A percentile compares a stretch with the other conserved stretches of the same genome.
Conservation (phyloP, 768 basidiomycete genomes). For the Serendipita sp. region DNA sequence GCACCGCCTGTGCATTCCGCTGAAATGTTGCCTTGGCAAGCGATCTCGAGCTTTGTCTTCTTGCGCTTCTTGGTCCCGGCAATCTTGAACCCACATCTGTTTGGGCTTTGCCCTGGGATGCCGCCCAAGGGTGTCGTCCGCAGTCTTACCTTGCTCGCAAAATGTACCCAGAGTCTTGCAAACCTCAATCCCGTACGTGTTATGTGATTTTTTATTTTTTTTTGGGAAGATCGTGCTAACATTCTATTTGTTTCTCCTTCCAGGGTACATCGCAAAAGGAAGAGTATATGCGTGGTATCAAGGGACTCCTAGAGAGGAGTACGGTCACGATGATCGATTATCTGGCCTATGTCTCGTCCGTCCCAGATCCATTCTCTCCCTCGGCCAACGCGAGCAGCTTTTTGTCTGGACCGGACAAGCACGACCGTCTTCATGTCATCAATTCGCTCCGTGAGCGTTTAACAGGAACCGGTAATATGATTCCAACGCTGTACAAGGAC, state of each 20-base stretch:
- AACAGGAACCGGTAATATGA: conserved; percentile 17
- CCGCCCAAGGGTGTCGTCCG: conserved; percentile 53
- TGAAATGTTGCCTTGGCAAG: conserved; percentile 45
- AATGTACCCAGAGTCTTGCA: conserved; percentile 77
- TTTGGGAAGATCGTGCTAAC: background rate
- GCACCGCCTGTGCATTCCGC: background rate
- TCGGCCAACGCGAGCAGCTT: conserved; percentile 38
- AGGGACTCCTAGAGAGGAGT: conserved; percentile 52
- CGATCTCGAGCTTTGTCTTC: conserved; percentile 80
- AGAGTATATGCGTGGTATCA: conserved; percentile 64
- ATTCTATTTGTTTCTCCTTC: background rate
- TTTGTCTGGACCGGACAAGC: conserved; percentile 8
- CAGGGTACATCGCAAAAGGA: conserved; percentile 39
- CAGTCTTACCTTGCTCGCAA: conserved; percentile 70
- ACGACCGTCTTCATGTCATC: conserved; percentile 23
- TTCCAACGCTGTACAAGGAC: conserved; percentile 48
- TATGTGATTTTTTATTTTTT: background rate
- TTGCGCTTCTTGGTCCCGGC: conserved; percentile 81
- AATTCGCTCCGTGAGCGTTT: conserved; percentile 44
- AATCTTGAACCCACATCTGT: conserved; percentile 75
- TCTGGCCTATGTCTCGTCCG: conserved; percentile 16
- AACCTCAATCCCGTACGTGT: conserved; percentile 57
- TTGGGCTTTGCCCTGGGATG: conserved; percentile 63
- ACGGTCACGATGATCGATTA: conserved; percentile 64
- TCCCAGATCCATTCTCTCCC: conserved; percentile 23